These are phyloP conservation scores for Aspergillus chevalieri DNA, from an alignment of 2,329 filamentous ascomycete genomes.

Conservation along the genomic window DNA sequence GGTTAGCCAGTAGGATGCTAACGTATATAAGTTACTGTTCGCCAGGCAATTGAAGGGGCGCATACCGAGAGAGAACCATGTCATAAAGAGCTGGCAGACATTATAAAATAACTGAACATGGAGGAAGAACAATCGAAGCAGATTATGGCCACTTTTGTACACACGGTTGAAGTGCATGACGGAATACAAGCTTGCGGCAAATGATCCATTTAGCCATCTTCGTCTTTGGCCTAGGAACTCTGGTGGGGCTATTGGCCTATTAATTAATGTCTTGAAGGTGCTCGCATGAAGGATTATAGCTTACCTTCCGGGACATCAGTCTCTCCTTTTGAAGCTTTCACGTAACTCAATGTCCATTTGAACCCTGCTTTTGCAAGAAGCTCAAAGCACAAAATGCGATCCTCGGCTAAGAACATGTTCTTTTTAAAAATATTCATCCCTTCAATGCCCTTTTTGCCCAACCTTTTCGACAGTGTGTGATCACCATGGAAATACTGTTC, in stretches of 20 bases:
- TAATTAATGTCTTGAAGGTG: no score
- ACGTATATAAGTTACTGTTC: constrained; percentile 13
- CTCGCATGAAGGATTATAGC: no score
- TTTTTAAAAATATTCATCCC: constrained; percentile 99
- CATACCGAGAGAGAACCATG: constrained; percentile 71
- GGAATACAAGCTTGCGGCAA: constrained; percentile 92
- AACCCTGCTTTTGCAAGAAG: constrained; percentile 96
- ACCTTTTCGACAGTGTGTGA: constrained; percentile 88
- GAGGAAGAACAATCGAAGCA: constrained; percentile 97
- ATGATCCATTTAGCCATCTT: constrained; percentile 98
- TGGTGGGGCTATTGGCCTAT: constrained; percentile 41
- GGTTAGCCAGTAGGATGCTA: constrained; percentile 93
- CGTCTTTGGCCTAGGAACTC: constrained; percentile 98
- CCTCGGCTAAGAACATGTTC: constrained; percentile 99
- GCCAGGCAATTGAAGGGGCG: constrained; percentile 1
- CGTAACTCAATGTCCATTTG: constrained; percentile 98
- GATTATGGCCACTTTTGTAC: constrained; percentile 98
- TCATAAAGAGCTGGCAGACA: constrained; percentile 75
- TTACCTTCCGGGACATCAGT: constrained; percentile 95
- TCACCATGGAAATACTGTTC: constrained; percentile 99
- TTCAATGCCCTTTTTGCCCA: constrained; percentile 98
- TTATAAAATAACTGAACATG: constrained; percentile 97
- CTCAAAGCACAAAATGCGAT: constrained; percentile 99
- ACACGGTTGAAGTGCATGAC: constrained; percentile 98
- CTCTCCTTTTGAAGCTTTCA: constrained; percentile 98